Base-by-base conservation (phyloP, 1,284 basidiomycete species). In the Microbotryum intermedium region DNA sequence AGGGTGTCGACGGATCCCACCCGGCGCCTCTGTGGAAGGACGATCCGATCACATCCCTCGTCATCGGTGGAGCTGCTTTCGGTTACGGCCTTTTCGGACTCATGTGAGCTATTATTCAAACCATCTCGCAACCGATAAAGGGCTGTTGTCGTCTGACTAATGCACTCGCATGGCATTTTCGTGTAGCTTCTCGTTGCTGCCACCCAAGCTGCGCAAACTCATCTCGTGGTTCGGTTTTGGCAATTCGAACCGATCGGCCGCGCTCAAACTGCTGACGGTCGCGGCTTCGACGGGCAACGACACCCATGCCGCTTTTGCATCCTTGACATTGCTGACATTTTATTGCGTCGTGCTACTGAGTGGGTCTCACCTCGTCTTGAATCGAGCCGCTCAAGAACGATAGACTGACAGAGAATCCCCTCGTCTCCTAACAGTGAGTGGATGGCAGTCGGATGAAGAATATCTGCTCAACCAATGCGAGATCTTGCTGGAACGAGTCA, bases 371-470 rank as follows among this genome's bases (percentile, higher is more conserved):
- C 4, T 52, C 16, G n/a, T 49, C 30, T 20, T 42, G n/a, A 6
- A 4, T 4, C 20, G 4, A 26, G 20, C 26, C 23, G 25, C 25
- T 23, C 16, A 6, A 18, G 10, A 25, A 21, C 39, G 6, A 23
- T 13, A n/a, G 26, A 28, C 54, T 55, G 23, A 57, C 34, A 10
- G 10, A 30, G 29, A 18, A 0, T 0, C 8, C 2, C 11, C 9
- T 21, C 16, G 13, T 1, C 25, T 5, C 8, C 4, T 34, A 23
- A n/a, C 45, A 66, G 65, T 66, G 62, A 58, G 57, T 47, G 70
- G 70, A 7, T 71, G 68, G 68, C 70, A 69, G 46, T 58, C 60
- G 4, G 55, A 68, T n/a, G 59, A 69, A n/a, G 20, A 43, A 20
- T 52, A 63, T 29, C 55, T 69, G 16, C 50, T 70, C 51, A 29